Evolutionary conservation across 371 early-diverging fungal species (phyloP), one percentile per base, ranked within the genome.

Genomic region (Fennellomyces sp.): DNA sequence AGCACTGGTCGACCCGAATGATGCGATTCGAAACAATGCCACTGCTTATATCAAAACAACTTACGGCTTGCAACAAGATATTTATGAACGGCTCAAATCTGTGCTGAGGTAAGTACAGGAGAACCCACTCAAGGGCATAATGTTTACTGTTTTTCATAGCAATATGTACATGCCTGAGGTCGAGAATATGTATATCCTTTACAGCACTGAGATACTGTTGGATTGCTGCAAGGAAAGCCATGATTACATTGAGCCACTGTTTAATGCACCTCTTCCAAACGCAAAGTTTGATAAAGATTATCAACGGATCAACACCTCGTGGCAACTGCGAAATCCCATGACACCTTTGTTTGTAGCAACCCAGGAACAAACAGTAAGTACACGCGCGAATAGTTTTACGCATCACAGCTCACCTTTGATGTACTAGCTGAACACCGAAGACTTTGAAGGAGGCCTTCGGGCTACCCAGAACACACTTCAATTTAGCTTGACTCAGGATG

Each of bases 321-420:
- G 88, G 88, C 71, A 71, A 25, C 62, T 64, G 38, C 86, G 75
- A 28, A 61, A 77, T 0, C 80, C 87, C 0, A 89, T 92, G 90
- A 76, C 82, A 5, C 93, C 91, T 0, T 62, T 91, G 12, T 93
- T 90, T 74, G 84, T 85, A 0, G 67, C 77, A 2, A 80, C 83
- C 0, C 88, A 88, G 49, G 60, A 75, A 4, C 27, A 13, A 5
- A 12, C n/a, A n/a, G 45, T 45, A 45, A 45, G 35, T 33, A 8
- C 35, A 6, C 35, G 35, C 13, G 13, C 13, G 6, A 8, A 33
- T 33, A 33, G 6, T 33, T 33, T 6, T 33, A 8, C 13, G 35
- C 35, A 13, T 33, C 13, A 8, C 35, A 8, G 35, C 13, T 33
- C 28, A 23, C 19, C 48, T 19, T 38, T 47, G 25, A 33, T 19